These are phyloP conservation scores for Tylopilus felleus DNA, from an alignment of 768 basidiomycete genomes.

Conservation along the genomic window DNA sequence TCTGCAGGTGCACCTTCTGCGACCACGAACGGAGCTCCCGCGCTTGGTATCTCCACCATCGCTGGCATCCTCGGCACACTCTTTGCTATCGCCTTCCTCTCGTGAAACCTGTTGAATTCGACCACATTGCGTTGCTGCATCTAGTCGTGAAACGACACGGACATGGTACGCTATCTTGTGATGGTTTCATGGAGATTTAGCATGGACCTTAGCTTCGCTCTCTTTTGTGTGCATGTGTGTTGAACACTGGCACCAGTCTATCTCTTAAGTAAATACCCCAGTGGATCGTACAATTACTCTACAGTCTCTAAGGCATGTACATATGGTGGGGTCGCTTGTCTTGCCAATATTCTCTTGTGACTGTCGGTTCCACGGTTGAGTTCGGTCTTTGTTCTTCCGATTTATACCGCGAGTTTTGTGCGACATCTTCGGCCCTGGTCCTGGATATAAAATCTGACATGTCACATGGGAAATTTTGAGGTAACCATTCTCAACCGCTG, in stretches of 20 bases:
- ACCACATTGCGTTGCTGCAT: neutral
- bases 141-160: neutral
- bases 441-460: no score
- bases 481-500: no score
- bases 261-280: constrained; percentile 20
- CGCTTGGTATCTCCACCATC: constrained; percentile 31
- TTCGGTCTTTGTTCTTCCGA: no score
- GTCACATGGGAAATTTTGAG: no score
- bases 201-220: constrained; percentile 12
- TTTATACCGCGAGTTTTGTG: no score
- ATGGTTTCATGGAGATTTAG: constrained; percentile 6
- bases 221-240: constrained; percentile 17
- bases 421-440: no score
- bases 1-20: constrained; percentile 13
- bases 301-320: constrained; percentile 3
- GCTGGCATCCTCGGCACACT: constrained; percentile 35
- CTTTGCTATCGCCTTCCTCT: constrained; percentile 37
- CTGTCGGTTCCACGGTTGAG: no score
- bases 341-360: neutral
- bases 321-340: neutral
- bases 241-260: constrained; percentile 23
- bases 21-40: constrained; percentile 21
- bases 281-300: constrained; percentile 18
- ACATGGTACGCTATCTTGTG: neutral
- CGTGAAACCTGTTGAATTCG: constrained; percentile 21